phyloP scores from a whole-genome alignment of 1,284 basidiomycete species.

The Prillingera fragicola region DNA sequence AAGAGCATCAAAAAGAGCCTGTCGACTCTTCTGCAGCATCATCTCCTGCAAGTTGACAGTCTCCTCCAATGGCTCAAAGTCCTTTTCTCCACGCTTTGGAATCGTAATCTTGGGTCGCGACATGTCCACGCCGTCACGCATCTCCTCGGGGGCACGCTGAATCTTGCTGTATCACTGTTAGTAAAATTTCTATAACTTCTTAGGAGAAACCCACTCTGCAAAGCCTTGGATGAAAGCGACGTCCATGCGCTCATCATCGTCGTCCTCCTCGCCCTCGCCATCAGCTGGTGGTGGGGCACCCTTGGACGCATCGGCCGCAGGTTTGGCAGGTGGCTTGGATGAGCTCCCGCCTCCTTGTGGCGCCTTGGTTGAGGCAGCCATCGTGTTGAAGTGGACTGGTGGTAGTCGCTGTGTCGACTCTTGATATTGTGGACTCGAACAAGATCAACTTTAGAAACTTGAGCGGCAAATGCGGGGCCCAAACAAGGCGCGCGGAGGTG shows the following conservation, averaged over 20 bases:
- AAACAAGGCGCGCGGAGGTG: too few species aligned
- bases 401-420: too few species aligned
- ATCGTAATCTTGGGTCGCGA: conserved; percentile 53
- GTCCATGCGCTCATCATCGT: conserved; percentile 30
- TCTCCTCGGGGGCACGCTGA: conserved; percentile 32
- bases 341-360: too few species aligned
- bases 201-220: conserved; percentile 24
- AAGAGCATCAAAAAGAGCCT: conserved; percentile 79
- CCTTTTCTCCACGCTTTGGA: conserved; percentile 90
- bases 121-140: conserved; percentile 8
- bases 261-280: conserved; percentile 28
- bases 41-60: conserved; percentile 61
- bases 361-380: too few species aligned
- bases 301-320: too few species aligned
- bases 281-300: too few species aligned
- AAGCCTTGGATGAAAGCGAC: conserved; percentile 33
- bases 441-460: too few species aligned
- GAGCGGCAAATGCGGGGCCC: too few species aligned
- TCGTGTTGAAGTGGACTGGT: too few species aligned
- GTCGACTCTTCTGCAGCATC: conserved; percentile 71
- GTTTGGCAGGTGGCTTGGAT: too few species aligned
- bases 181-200: neutral
- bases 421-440: too few species aligned
- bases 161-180: conserved; percentile 29
- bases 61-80: conserved; percentile 73